phyloP scores from a whole-genome alignment of 352 stramenopile genomes.

The Globisporangium mamillatum region DNA sequence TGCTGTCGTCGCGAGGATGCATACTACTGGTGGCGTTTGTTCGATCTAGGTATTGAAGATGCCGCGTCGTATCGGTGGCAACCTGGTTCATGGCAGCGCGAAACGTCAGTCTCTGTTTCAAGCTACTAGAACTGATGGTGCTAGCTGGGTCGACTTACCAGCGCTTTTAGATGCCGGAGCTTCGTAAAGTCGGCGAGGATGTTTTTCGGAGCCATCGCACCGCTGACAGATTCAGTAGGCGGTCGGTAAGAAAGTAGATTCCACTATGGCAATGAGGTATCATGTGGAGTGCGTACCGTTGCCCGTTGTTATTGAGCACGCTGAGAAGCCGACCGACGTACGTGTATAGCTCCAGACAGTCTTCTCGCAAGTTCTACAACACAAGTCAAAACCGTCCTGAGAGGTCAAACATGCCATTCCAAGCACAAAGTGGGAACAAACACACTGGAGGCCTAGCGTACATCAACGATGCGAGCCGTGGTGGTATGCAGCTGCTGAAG shows the following conservation, averaged over 20 bases:
- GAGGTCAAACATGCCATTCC: background rate
- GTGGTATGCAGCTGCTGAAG: conserved; percentile 36
- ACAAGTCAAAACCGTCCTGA: background rate
- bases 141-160: conserved; percentile 32
- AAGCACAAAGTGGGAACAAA: background rate
- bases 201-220: conserved; percentile 49
- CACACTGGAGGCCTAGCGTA: conserved; percentile 14
- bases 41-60: conserved; percentile 23
- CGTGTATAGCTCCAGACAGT: conserved; percentile 69
- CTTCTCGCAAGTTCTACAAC: conserved; percentile 54
- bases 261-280: background rate
- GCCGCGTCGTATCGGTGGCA: conserved; percentile 32
- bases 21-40: background rate
- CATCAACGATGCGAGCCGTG: conserved; percentile 43
- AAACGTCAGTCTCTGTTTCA: background rate
- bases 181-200: conserved; percentile 71
- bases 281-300: conserved; percentile 17
- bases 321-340: conserved; percentile 46
- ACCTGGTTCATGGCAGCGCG: conserved; percentile 26
- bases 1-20: background rate
- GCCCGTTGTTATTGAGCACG: conserved; percentile 15
- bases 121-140: background rate
- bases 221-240: background rate
- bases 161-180: conserved; percentile 63
- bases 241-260: background rate